phyloP scores from a whole-genome alignment of 768 basidiomycete genomes.

The Lactifluus piperatus region DNA sequence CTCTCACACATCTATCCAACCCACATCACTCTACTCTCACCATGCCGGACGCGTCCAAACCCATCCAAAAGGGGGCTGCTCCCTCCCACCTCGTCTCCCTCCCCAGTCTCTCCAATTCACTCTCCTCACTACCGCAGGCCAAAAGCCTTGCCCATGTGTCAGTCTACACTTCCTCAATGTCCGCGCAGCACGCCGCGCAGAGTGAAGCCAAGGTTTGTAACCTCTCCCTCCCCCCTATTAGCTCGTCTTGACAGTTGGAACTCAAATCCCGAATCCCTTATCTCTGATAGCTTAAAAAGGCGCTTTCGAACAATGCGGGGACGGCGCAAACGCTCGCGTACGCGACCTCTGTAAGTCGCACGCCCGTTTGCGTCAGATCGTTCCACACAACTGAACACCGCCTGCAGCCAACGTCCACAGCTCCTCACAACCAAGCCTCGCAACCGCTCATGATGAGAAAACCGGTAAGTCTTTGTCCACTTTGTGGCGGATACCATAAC shows the following conservation, averaged over 20 bases:
- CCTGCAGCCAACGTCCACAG: conserved; percentile 21
- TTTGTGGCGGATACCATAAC: no score
- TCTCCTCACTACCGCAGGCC: conserved; percentile 63
- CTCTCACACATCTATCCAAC: background rate
- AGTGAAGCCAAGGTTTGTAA: conserved; percentile 64
- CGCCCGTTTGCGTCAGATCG: conserved; percentile 4
- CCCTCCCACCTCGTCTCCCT: conserved; percentile 57
- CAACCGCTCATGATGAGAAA: conserved; percentile 30
- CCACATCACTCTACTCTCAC: conserved; percentile 23
- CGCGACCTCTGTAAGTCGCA: conserved; percentile 14
- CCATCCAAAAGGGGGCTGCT: conserved; percentile 21
- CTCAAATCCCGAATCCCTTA: background rate
- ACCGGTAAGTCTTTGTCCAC: conserved; percentile 23
- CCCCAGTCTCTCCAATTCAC: conserved; percentile 61
- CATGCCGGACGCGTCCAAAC: conserved; percentile 34
- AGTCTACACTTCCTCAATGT: conserved; percentile 56
- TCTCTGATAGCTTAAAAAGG: conserved; percentile 48
- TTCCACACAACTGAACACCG: background rate
- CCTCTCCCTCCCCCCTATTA: background rate
- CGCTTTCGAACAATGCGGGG: conserved; percentile 38
- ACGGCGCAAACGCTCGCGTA: conserved; percentile 28
- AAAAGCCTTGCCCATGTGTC: conserved; percentile 58
- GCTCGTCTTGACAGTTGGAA: background rate
- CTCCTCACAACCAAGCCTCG: conserved; percentile 20
- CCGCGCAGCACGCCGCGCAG: conserved; percentile 55